These are phyloP conservation scores for Trypanosoma avium DNA, from an alignment of 208 protist species.

Conservation along the genomic window DNA sequence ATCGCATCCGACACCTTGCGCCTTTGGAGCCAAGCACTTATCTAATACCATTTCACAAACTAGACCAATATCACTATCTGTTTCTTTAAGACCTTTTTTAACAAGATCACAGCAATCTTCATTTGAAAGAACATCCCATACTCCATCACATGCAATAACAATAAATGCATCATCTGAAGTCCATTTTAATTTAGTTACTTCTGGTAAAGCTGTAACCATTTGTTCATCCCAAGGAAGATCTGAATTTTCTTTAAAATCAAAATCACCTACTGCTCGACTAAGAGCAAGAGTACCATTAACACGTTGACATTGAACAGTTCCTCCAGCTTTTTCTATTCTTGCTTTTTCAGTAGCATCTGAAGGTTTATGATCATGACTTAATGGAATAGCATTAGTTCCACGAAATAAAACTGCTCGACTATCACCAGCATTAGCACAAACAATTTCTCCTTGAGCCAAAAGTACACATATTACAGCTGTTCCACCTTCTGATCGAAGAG, in stretches of 20 bases:
- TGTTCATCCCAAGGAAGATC: conserved; percentile 63
- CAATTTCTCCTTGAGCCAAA: conserved; percentile 57
- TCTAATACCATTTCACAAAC: conserved; percentile 82
- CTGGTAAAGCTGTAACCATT: conserved; percentile 79
- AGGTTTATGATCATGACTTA: conserved; percentile 93
- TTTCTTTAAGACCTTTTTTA: conserved; percentile 35
- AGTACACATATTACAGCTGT: conserved; percentile 84
- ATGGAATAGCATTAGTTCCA: conserved; percentile 50
- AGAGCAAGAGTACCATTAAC: conserved; percentile 93
- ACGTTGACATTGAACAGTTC: conserved; percentile 81
- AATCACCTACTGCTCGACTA: conserved; percentile 93
- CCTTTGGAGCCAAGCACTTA: conserved; percentile 60
- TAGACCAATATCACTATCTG: conserved; percentile 64
- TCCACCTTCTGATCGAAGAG: conserved; percentile 57
- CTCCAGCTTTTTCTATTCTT: conserved; percentile 85
- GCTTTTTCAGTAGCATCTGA: conserved; percentile 55
- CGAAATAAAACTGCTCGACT: conserved; percentile 87
- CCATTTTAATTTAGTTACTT: conserved; percentile 46
- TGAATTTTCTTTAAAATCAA: conserved; percentile 85
- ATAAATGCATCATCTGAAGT: conserved; percentile 80
- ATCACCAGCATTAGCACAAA: conserved; percentile 92
- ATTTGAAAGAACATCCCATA: conserved; percentile 92
- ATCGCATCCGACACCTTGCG: conserved; percentile 40
- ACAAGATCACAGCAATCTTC: conserved; percentile 73
- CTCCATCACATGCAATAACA: conserved; percentile 91